Percentiles rank a stretch among this genome's conserved stretches.
Conservation (phyloP, 2,329 filamentous ascomycete genomes). For the Thelonectria rubi region DNA sequence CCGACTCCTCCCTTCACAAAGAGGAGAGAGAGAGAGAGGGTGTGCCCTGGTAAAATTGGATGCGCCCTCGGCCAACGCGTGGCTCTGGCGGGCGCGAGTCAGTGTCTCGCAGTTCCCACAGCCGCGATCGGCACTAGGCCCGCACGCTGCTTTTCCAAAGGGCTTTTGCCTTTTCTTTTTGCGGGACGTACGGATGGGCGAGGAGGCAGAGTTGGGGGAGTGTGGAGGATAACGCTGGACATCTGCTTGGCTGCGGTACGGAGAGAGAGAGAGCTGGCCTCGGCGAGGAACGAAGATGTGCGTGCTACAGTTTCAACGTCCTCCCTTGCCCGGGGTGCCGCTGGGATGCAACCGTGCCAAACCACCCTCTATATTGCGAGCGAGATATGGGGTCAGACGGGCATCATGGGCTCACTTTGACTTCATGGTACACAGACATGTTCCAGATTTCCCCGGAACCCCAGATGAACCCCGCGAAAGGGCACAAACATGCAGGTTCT, state of each 20-base stretch:
- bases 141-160: constrained; percentile 1
- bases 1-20: constrained; percentile 3
- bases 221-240: neutral
- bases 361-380: neutral
- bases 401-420: constrained; percentile 12
- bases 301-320: neutral
- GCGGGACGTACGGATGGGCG: neutral
- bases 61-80: constrained; percentile 16
- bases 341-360: constrained; percentile 3
- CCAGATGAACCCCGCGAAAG: constrained; percentile 17
- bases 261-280: neutral
- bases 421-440: constrained; percentile 14
- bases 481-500: neutral
- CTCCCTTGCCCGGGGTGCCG: neutral
- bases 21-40: neutral
- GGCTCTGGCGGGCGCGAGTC: constrained; percentile 21
- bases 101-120: constrained; percentile 20
- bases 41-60: constrained; percentile 14
- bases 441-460: constrained; percentile 25
- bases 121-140: constrained; percentile 22
- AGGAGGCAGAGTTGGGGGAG: neutral
- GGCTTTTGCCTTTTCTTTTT: neutral
- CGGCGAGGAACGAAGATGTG: neutral
- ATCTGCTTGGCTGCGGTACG: neutral
- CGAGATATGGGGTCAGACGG: neutral